A percentile compares a stretch with the other conserved stretches of the same genome.
Conservation (phyloP, 2,329 filamentous ascomycete genomes). For the Cladosporium sp. region DNA sequence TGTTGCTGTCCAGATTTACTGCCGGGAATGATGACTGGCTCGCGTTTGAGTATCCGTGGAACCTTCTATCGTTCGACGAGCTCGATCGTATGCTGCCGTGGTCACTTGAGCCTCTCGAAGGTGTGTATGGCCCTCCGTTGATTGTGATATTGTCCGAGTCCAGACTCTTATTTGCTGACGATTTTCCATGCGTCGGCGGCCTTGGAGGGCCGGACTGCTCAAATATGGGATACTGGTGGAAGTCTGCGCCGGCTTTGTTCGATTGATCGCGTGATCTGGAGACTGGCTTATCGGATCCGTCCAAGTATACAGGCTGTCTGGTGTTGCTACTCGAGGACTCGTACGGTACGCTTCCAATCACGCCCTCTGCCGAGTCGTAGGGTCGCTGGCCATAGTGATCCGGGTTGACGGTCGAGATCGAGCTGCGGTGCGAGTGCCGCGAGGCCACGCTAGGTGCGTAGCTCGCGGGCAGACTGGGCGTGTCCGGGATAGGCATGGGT, state of each 20-base stretch:
- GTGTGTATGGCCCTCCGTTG: slow-evolving; percentile 49
- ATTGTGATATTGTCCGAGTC: slow-evolving; percentile 52
- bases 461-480: slow-evolving; percentile 53
- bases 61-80: slow-evolving; percentile 55
- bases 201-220: slow-evolving; percentile 24
- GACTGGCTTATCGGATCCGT: slow-evolving; percentile 65
- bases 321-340: slow-evolving; percentile 66
- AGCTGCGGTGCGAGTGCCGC: slow-evolving; percentile 68
- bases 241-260: slow-evolving; percentile 75
- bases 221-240: slow-evolving; percentile 78
- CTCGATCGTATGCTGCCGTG: slow-evolving; percentile 65
- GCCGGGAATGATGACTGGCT: slow-evolving; percentile 51
- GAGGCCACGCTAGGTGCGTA: slow-evolving; percentile 56
- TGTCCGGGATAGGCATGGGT: slow-evolving; percentile 60
- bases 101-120: slow-evolving; percentile 45
- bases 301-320: slow-evolving; percentile 69
- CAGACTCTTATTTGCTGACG: slow-evolving; percentile 23
- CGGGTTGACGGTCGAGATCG: slow-evolving; percentile 40
- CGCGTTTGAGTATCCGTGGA: slow-evolving; percentile 48
- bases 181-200: slow-evolving; percentile 27
- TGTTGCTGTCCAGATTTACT: slow-evolving; percentile 43
- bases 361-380: slow-evolving; percentile 47
- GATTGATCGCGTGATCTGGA: slow-evolving; percentile 69
- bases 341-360: slow-evolving; percentile 87
- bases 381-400: slow-evolving; percentile 18